Percentiles rank a stretch among this genome's conserved stretches.
phyloP scores from a whole-genome alignment of 139 green algal species.

The Mesotaenium endlicherianum region DNA sequence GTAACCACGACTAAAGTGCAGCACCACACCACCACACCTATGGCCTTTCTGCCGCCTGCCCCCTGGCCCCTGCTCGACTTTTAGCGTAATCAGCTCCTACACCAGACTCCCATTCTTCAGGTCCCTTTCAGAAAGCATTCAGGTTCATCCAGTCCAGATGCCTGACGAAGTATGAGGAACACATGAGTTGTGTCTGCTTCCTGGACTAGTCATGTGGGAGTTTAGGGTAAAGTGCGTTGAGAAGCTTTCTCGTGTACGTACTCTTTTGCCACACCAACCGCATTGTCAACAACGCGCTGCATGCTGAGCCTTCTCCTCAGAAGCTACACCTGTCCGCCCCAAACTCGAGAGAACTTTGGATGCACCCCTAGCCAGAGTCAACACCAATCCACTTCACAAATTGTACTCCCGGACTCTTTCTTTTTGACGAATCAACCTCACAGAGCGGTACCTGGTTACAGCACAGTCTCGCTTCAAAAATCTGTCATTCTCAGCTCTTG shows the following conservation, averaged over 20 bases:
- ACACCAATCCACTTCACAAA: too few relatives aligned
- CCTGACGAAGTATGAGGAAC: background rate
- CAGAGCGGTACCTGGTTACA: too few relatives aligned
- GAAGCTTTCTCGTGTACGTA: background rate
- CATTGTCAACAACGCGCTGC: conserved; percentile 11
- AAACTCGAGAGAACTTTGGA: too few relatives aligned
- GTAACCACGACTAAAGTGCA: background rate
- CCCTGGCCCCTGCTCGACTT: too few relatives aligned
- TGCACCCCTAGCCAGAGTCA: too few relatives aligned
- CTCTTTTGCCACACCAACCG: conserved; percentile 22
- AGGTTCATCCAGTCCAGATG: background rate
- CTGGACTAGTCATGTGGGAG: background rate
- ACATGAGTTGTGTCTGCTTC: background rate
- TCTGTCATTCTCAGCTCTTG: too few relatives aligned
- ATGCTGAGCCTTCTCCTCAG: background rate
- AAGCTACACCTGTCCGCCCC: too few relatives aligned
- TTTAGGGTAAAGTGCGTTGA: background rate
- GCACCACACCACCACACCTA: too few relatives aligned
- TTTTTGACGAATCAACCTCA: too few relatives aligned
- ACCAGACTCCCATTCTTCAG: background rate
- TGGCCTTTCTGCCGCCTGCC: too few relatives aligned
- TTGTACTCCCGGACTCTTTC: too few relatives aligned
- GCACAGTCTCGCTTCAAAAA: too few relatives aligned
- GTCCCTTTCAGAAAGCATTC: background rate
- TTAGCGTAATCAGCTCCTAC: background rate